phyloP scores from a whole-genome alignment of 2,329 filamentous ascomycete species.

The Endothia cerciana region DNA sequence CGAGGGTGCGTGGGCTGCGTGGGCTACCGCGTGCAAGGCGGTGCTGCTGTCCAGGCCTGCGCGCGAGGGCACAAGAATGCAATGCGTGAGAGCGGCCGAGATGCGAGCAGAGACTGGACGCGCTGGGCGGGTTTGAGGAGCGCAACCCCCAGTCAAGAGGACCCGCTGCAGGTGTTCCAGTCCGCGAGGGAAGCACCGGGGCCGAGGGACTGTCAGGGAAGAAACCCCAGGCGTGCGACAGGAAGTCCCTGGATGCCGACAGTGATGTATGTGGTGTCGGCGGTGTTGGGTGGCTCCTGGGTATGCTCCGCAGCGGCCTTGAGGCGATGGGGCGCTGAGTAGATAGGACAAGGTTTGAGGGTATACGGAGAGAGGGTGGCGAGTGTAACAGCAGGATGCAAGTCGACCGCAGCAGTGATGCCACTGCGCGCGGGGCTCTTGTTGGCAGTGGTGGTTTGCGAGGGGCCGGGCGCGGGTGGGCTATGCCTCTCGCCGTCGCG shows the following conservation, averaged over 20 bases:
- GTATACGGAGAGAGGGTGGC: background rate
- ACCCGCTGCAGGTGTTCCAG: background rate
- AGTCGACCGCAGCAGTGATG: background rate
- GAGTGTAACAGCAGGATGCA: constrained; percentile 6
- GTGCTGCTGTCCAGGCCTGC: background rate
- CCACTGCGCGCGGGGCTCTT: background rate
- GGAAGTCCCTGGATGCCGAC: too few relatives aligned
- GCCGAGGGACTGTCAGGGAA: background rate
- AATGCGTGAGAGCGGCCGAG: background rate
- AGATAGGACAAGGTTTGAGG: background rate
- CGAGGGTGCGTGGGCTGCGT: background rate
- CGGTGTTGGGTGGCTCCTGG: background rate
- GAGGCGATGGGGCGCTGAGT: background rate
- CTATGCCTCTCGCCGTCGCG: background rate
- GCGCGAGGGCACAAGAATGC: background rate
- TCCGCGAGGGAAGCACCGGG: background rate
- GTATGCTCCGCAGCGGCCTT: background rate
- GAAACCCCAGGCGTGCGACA: background rate
- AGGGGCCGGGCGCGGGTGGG: background rate
- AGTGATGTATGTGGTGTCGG: background rate
- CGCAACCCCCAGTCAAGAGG: background rate
- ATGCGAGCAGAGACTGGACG: constrained; percentile 7
- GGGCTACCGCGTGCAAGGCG: background rate
- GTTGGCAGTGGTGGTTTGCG: background rate
- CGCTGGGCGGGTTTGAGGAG: background rate